Evolutionary conservation across 192 early-diverging fungal species (phyloP).

Genomic region (Coemansia sp.): DNA sequence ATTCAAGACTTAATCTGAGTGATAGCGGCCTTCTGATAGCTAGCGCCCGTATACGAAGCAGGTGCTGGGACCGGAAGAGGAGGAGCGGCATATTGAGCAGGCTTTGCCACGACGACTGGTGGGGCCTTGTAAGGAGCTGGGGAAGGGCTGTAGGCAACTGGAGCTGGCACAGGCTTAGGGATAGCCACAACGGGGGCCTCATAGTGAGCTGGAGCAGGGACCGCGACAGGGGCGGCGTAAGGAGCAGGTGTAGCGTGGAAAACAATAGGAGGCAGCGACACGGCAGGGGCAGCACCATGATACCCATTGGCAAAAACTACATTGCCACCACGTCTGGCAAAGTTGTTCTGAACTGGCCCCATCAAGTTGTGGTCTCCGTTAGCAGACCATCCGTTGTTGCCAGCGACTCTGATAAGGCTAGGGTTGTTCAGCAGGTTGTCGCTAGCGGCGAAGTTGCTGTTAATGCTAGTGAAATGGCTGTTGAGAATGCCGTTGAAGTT

Average conservation of each 20-base stretch:
- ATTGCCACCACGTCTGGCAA: constrained; percentile 19
- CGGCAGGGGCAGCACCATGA: background rate
- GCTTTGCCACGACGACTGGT: background rate
- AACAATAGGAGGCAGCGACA: constrained; percentile 7
- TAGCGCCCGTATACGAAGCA: constrained; percentile 1
- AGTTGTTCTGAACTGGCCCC: constrained; percentile 21
- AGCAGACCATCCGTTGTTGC: constrained; percentile 33
- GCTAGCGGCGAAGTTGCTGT: constrained; percentile 13
- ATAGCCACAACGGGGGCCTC: background rate
- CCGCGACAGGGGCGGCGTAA: constrained; percentile 5
- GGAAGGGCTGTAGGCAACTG: constrained; percentile 9
- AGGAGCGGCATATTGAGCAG: background rate
- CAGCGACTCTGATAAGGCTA: constrained; percentile 7
- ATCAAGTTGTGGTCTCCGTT: constrained; percentile 28
- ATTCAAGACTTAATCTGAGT: constrained; percentile 18
- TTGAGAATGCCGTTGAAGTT: constrained; percentile 21
- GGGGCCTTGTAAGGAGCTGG: constrained; percentile 12
- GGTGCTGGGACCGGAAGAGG: constrained; percentile 4
- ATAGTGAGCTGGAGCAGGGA: constrained; percentile 21
- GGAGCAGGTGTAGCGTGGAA: constrained; percentile 14
- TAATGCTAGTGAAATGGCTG: constrained; percentile 20
- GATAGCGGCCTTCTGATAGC: constrained; percentile 12
- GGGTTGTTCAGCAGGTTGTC: constrained; percentile 41
- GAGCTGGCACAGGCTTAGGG: constrained; percentile 1
- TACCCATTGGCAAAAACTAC: constrained; percentile 10